Evolutionary conservation across 2,329 filamentous ascomycete species (phyloP), one percentile per base, ranked within the genome.

Genomic region (Monilinia polystroma): DNA sequence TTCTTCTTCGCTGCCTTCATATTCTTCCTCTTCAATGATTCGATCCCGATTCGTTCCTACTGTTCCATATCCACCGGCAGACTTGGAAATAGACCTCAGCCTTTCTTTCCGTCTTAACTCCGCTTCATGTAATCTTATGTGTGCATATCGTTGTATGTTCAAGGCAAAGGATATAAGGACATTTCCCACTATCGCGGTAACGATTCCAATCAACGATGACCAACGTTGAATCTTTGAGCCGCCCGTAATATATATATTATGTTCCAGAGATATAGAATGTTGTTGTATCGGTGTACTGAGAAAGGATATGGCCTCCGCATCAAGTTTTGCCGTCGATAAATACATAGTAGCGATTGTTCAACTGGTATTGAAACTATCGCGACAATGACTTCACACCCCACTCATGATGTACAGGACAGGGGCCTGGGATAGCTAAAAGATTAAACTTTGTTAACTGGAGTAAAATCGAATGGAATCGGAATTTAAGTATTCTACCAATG

Each of bases 71-170:
- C 71, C 72, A 26, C 73, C 57, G 2, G 73, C 70, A 49, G 63
- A 64, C 29, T 76, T 70, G 77, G 78, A 10, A n/a, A 83, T 81
- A 62, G 83, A 80, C 70, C 81, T 84, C 54, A 84, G 82, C 57
- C 81, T 83, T 68, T 83, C 81, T 63, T 84, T 83, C 56, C 83
- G 80, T 69, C 85, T 83, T 56, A 84, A 82, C 72, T 84, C 87
- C 76, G 93, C 88, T 72, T 88, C 84, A 69, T 92, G 87, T 69
- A 99, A 84, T 66, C 90, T 86, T 67, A 95, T 92, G 76, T 99
- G 95, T 45, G 95, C 94, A 77, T 98, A 98, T 71, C 95, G 88
- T 79, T 99, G 95, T 60, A 96, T 94, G 76, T 99, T 99, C 69
- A 99, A 86, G 16, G 95, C 95, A 70, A 99, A 88, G 0, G 94